Evolutionary conservation across 257 asterid species (phyloP), one percentile per base, ranked within the genome.

Genomic region (Rauvolfia tetraphylla): DNA sequence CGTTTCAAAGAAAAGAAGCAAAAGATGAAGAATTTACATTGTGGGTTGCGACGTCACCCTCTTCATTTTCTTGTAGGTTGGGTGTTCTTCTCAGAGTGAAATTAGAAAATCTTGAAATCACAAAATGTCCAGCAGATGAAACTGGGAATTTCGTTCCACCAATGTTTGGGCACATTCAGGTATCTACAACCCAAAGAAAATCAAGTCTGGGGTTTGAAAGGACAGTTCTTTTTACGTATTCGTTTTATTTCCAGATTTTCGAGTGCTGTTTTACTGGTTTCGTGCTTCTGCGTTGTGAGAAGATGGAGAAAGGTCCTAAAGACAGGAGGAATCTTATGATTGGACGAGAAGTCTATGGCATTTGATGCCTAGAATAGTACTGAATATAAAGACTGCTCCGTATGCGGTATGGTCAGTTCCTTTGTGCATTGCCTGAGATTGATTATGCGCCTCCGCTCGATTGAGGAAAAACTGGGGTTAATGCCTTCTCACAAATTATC

Each of bases 31-130:
- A 61, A 73, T 39, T 73, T 84, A 90, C 97, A 91, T 79, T 38
- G 83, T 66, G 70, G 93, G 89, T 62, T 75, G 91, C 79, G 97
- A 90, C 3, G 88, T 80, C 56, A 90, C 81, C 85, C 91, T 87
- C 85, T 84, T 90, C 75, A 71, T 71, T 29, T 31, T 71, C 62
- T 71, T 71, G 15, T 3, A 71, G n/a, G 11, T n/a, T 13, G 20
- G 27, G 18, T 33, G 13, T 15, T 39, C 25, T 29, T 4, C 44
- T 34, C 46, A 63, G 0, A 1, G 44, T 8, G 36, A 63, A 5
- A 46, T 6, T 46, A 46, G 3, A 46, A 7, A 34, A 44, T 71
- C 74, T 69, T 69, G 74, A 69, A 22, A 25, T 13, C 10, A 7
- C 23, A n/a, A 18, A 25, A 22, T 25, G 66, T 25, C 18, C 8